phyloP scores from a whole-genome alignment of 495 filamentous ascomycete species.

The Aspergillus diversus region DNA sequence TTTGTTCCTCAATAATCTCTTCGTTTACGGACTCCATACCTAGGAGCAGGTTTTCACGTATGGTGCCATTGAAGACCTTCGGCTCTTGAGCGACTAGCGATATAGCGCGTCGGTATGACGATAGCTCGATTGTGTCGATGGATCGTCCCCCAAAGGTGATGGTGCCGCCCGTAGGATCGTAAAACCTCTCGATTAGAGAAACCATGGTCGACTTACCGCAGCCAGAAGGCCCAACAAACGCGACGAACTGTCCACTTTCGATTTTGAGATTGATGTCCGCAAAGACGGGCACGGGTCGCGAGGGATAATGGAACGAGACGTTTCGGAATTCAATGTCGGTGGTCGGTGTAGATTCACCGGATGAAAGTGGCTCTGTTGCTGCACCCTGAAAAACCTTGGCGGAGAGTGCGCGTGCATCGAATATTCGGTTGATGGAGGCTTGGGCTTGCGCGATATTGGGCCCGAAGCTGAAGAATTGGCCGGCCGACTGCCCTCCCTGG shows the following conservation, averaged over 20 bases:
- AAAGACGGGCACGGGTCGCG: slow-evolving; percentile 56
- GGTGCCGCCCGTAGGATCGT: slow-evolving; percentile 54
- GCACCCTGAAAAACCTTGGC: not conserved
- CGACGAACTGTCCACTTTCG: slow-evolving; percentile 65
- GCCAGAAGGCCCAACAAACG: slow-evolving; percentile 71
- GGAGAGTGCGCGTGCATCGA: slow-evolving; percentile 22
- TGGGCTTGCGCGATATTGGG: slow-evolving; percentile 59
- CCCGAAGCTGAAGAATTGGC: slow-evolving; percentile 55
- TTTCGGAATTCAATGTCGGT: slow-evolving; percentile 45
- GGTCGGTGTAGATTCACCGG: not conserved
- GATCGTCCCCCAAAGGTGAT: slow-evolving; percentile 57
- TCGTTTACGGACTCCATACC: slow-evolving; percentile 48
- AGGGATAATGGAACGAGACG: slow-evolving; percentile 63
- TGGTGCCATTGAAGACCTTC: slow-evolving; percentile 63
- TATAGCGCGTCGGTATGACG: slow-evolving; percentile 52
- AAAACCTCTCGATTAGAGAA: slow-evolving; percentile 66
- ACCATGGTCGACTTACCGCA: slow-evolving; percentile 75
- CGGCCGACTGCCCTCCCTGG: slow-evolving; percentile 57
- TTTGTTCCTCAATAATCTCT: slow-evolving; percentile 46
- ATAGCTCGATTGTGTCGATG: slow-evolving; percentile 46
- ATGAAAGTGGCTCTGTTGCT: not conserved
- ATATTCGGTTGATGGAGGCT: slow-evolving; percentile 58
- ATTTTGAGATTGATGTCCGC: slow-evolving; percentile 47
- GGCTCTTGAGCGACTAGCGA: slow-evolving; percentile 68
- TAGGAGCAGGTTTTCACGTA: slow-evolving; percentile 63